phyloP scores from a whole-genome alignment of 805 yeast species.

The Hanseniaspora meyeri region DNA sequence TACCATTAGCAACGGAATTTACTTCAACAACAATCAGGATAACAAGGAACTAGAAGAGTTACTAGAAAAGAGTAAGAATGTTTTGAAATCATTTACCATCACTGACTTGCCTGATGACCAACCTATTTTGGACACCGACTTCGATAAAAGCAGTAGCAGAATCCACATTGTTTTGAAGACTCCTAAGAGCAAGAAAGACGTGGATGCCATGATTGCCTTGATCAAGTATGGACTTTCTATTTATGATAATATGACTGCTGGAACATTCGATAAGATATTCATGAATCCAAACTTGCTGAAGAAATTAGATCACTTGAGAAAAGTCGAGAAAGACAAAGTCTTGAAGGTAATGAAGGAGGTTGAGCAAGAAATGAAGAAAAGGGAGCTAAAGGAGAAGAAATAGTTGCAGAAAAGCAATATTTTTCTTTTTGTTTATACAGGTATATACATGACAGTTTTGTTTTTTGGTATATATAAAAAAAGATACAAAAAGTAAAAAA shows the following conservation, averaged over 20 bases:
- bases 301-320: slow-evolving; percentile 69
- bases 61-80: slow-evolving; percentile 31
- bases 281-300: slow-evolving; percentile 65
- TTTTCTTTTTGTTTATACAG: slow-evolving; percentile 34
- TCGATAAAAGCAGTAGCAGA: slow-evolving; percentile 36
- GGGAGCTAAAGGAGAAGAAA: slow-evolving; percentile 67
- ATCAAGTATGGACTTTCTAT: slow-evolving; percentile 46
- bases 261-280: slow-evolving; percentile 31
- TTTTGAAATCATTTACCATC: slow-evolving; percentile 57
- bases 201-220: slow-evolving; percentile 37
- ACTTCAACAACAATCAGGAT: slow-evolving; percentile 30
- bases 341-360: slow-evolving; percentile 53
- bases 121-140: slow-evolving; percentile 50
- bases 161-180: slow-evolving; percentile 44
- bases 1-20: slow-evolving; percentile 59
- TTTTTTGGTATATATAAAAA: background rate
- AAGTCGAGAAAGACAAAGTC: slow-evolving; percentile 55
- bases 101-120: slow-evolving; percentile 73
- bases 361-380: slow-evolving; percentile 62
- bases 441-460: background rate
- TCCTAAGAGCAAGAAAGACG: slow-evolving; percentile 39
- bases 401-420: slow-evolving; percentile 61
- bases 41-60: slow-evolving; percentile 34
- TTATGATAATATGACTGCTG: slow-evolving; percentile 46
- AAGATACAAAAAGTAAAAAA: no score